Conservation (phyloP, 2,329 filamentous ascomycete species). For the Dothideomycetes sp. region DNA sequence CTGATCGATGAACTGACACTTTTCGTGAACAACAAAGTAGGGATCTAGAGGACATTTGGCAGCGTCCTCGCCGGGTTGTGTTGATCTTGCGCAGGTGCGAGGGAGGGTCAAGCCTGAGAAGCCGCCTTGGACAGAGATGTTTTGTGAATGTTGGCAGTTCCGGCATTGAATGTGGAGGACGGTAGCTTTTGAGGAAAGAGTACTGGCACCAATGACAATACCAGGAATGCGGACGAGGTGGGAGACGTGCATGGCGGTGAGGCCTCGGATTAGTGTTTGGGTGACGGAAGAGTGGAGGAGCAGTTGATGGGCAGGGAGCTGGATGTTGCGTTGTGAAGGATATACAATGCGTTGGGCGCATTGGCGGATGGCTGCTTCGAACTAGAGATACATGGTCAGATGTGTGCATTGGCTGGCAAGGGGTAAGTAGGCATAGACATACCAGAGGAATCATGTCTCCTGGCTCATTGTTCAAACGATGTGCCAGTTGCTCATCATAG, state of each 20-base stretch:
- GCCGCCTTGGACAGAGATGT: constrained; percentile 67
- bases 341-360: constrained; percentile 93
- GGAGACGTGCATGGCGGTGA: constrained; percentile 87
- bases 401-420: constrained; percentile 12
- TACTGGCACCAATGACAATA: constrained; percentile 94
- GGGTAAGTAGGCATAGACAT: constrained; percentile 29
- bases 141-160: constrained; percentile 65
- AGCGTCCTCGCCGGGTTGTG: constrained; percentile 49
- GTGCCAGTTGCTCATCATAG: constrained; percentile 90
- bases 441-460: constrained; percentile 88
- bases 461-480: constrained; percentile 80
- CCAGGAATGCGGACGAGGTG: constrained; percentile 93
- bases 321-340: constrained; percentile 57
- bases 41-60: constrained; percentile 85
- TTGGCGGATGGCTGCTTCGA: constrained; percentile 79
- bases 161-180: constrained; percentile 78
- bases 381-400: constrained; percentile 48
- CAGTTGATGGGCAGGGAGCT: constrained; percentile 84
- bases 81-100: constrained; percentile 59
- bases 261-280: constrained; percentile 84
- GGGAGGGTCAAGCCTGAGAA: constrained; percentile 83
- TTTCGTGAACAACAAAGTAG: constrained; percentile 92
- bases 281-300: constrained; percentile 88
- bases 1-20: constrained; percentile 90
- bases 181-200: constrained; percentile 92